A percentile compares a stretch with the other conserved stretches of the same genome.
These are phyloP conservation scores for Leucosporidium scottii DNA, from an alignment of 768 basidiomycete species.

Conservation along the genomic window DNA sequence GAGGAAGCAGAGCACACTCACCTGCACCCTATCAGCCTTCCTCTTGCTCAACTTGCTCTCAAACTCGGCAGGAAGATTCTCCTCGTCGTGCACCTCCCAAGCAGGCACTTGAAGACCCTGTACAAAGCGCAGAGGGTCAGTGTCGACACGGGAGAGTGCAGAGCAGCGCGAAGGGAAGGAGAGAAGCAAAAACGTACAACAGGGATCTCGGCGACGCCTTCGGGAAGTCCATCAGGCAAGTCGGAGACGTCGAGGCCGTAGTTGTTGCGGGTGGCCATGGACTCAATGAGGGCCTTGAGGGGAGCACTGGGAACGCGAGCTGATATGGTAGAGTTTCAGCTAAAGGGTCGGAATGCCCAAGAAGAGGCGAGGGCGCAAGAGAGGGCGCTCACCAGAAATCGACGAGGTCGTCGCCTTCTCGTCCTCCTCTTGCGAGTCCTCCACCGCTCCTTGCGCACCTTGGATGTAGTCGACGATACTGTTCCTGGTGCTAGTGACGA, in stretches of 20 bases:
- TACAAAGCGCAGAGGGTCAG: background rate
- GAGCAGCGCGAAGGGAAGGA: constrained; percentile 45
- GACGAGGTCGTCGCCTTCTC: background rate
- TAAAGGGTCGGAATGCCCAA: background rate
- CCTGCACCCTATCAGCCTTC: constrained; percentile 60
- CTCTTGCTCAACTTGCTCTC: constrained; percentile 59
- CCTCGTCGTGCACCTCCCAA: constrained; percentile 68
- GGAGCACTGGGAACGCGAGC: constrained; percentile 48
- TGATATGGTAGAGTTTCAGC: constrained; percentile 5
- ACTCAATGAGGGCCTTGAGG: constrained; percentile 61
- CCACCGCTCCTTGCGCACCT: background rate
- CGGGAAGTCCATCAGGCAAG: constrained; percentile 10
- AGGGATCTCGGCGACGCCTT: constrained; percentile 38
- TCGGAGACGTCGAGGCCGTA: constrained; percentile 60
- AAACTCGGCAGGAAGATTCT: constrained; percentile 62
- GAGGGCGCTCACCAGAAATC: constrained; percentile 1
- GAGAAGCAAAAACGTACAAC: constrained; percentile 41
- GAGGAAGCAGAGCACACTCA: constrained; percentile 39
- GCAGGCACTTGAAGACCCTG: constrained; percentile 64
- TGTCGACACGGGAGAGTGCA: background rate
- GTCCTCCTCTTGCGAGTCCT: constrained; percentile 23
- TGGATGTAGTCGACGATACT: constrained; percentile 43
- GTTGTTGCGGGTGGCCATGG: constrained; percentile 61
- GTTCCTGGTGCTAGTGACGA: constrained; percentile 43
- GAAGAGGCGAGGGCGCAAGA: background rate